Conservation (phyloP, 345 rosid genomes). For the Sisymbrium irio region DNA sequence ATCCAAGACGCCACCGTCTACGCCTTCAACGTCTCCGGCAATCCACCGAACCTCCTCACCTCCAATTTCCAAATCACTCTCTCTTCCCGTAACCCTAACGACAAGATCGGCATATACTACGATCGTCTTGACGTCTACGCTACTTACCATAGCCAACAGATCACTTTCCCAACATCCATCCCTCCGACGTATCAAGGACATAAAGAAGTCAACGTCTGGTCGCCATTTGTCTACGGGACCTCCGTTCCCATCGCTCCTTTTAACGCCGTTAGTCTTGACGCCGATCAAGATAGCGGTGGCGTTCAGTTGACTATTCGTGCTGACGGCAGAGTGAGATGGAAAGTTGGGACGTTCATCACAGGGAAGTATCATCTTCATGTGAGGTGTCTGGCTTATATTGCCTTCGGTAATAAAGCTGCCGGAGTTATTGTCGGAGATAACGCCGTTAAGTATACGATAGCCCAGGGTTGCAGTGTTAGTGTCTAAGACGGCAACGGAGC, state of each 20-base stretch:
- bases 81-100: conserved; percentile 78
- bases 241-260: conserved; percentile 77
- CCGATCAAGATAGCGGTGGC: conserved; percentile 55
- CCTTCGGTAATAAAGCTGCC: conserved; percentile 42
- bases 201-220: conserved; percentile 72
- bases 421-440: conserved; percentile 57
- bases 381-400: conserved; percentile 52
- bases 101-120: conserved; percentile 78
- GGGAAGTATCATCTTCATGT: conserved; percentile 66
- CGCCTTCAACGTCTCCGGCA: conserved; percentile 66
- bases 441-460: conserved; percentile 68
- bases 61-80: conserved; percentile 77
- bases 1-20: conserved; percentile 92
- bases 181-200: conserved; percentile 55
- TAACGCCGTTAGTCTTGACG: conserved; percentile 40
- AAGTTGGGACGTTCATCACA: conserved; percentile 60
- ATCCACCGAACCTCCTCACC: conserved; percentile 64
- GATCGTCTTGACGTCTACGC: conserved; percentile 74
- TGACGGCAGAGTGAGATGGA: conserved; percentile 86
- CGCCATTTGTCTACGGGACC: conserved; percentile 64
- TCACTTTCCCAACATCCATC: conserved; percentile 57
- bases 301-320: conserved; percentile 47
- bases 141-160: conserved; percentile 67
- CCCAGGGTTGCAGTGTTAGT: conserved; percentile 58
- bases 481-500: conserved; percentile 40